Conservation (phyloP, 1,284 basidiomycete genomes). For the Moniliophthora roreri region DNA sequence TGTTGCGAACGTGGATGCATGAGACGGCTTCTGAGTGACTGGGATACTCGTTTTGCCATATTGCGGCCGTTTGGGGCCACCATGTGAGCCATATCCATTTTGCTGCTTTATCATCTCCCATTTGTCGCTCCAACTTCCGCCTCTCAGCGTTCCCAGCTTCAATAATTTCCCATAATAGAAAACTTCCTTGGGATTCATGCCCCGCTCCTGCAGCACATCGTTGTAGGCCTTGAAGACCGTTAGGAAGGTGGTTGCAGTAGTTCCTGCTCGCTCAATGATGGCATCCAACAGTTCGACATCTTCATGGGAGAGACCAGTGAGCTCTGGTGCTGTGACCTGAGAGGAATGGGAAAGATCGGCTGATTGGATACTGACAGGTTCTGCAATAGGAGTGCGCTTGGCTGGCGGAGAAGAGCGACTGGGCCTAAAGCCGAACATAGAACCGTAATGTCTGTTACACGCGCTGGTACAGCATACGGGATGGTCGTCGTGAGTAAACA, state of each 20-base stretch:
- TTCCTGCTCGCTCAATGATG: constrained; percentile 65
- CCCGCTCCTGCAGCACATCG: constrained; percentile 67
- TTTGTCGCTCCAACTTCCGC: constrained; percentile 73
- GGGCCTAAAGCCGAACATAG: constrained; percentile 30
- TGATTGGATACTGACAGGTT: not conserved
- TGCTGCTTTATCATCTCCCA: constrained; percentile 69
- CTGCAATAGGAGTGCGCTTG: constrained; percentile 5
- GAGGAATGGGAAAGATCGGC: constrained; percentile 48
- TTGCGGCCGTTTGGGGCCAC: not conserved
- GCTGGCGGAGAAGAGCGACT: constrained; percentile 26
- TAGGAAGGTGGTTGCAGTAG: constrained; percentile 67
- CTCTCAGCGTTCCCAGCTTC: constrained; percentile 76
- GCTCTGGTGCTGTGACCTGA: constrained; percentile 48
- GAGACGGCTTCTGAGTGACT: not conserved
- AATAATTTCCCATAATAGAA: constrained; percentile 78
- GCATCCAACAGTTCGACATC: constrained; percentile 74
- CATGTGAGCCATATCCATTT: constrained; percentile 36
- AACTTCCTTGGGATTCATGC: constrained; percentile 78
- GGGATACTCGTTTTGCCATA: not conserved
- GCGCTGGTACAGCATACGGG: not conserved
- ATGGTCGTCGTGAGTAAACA: not conserved
- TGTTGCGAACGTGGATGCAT: not conserved
- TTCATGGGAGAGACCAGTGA: constrained; percentile 52
- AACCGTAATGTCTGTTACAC: not conserved
- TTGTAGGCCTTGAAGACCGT: constrained; percentile 82